These are phyloP conservation scores for Cyclospora cayetanensis DNA, from an alignment of 169 alveolate genomes.

Conservation along the genomic window DNA sequence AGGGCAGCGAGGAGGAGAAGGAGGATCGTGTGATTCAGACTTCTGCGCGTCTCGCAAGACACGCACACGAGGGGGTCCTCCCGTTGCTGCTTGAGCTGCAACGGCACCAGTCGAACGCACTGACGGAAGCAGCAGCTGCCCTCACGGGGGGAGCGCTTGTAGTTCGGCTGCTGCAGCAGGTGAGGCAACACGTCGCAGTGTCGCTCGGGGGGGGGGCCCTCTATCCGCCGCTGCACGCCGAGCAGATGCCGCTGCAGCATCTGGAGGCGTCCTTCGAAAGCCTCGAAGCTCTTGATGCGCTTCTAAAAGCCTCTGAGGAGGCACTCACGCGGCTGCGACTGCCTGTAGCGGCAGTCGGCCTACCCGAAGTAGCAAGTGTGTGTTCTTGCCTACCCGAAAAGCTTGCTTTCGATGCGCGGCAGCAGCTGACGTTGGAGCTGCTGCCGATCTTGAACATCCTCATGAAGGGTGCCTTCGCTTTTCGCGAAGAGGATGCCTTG, in stretches of 20 bases:
- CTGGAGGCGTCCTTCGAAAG: background rate
- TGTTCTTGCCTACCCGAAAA: background rate
- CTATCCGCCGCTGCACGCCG: background rate
- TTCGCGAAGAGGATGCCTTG: background rate
- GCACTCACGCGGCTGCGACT: background rate
- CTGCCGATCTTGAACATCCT: background rate
- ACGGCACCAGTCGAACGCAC: background rate
- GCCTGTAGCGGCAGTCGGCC: background rate
- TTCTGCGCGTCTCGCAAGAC: no score
- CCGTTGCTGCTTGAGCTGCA: background rate
- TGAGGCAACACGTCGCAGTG: background rate
- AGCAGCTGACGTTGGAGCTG: background rate
- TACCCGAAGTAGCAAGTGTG: background rate
- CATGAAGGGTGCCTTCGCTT: background rate
- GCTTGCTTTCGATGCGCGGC: background rate
- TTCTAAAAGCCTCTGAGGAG: background rate
- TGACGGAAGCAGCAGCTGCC: background rate
- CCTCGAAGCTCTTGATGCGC: background rate
- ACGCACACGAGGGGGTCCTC: no score
- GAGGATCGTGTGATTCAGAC: no score
- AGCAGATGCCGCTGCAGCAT: background rate
- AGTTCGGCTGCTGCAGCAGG: background rate
- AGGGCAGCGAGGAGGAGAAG: no score
- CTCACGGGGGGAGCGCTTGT: background rate
- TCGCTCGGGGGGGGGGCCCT: background rate